Percentiles rank a stretch among this genome's conserved stretches.
Conservation (phyloP, 2,329 filamentous ascomycete species). For the Colletotrichum truncatum region DNA sequence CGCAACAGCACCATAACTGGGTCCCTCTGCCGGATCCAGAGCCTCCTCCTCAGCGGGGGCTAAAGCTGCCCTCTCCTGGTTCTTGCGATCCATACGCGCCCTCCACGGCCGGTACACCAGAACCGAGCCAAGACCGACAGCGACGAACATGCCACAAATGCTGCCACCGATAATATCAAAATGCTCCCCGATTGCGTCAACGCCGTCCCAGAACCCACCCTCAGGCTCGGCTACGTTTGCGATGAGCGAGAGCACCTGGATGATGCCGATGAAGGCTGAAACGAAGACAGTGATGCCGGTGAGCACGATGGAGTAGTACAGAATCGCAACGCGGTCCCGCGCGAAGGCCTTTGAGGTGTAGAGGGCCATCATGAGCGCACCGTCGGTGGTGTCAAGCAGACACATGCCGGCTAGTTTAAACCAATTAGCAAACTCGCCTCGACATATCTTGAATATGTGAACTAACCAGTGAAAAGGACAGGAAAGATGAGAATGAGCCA, state of each 20-base stretch:
- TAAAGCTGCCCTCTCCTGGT: not conserved
- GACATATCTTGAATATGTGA: not conserved
- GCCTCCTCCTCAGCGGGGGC: constrained; percentile 16
- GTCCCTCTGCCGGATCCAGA: constrained; percentile 30
- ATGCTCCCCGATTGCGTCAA: constrained; percentile 78
- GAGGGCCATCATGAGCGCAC: constrained; percentile 92
- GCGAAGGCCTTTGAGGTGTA: constrained; percentile 85
- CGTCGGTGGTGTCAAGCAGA: constrained; percentile 89
- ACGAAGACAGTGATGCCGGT: constrained; percentile 86
- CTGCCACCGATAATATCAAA: constrained; percentile 87
- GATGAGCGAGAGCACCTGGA: constrained; percentile 84
- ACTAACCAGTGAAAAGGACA: constrained; percentile 81
- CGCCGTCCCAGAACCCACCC: constrained; percentile 91
- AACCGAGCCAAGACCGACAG: constrained; percentile 79
- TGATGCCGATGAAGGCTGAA: constrained; percentile 83
- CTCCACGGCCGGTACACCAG: constrained; percentile 85
- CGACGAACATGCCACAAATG: constrained; percentile 86
- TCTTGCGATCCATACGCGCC: constrained; percentile 49
- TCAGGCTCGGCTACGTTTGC: constrained; percentile 78
- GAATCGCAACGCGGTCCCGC: constrained; percentile 84
- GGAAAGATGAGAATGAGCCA: constrained; percentile 97
- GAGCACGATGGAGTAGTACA: constrained; percentile 93
- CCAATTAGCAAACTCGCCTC: not conserved
- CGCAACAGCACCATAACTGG: constrained; percentile 65
- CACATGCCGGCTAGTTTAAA: constrained; percentile 82